phyloP scores from a whole-genome alignment of 2,329 filamentous ascomycete species.

The Scleromitrula shiraiana region DNA sequence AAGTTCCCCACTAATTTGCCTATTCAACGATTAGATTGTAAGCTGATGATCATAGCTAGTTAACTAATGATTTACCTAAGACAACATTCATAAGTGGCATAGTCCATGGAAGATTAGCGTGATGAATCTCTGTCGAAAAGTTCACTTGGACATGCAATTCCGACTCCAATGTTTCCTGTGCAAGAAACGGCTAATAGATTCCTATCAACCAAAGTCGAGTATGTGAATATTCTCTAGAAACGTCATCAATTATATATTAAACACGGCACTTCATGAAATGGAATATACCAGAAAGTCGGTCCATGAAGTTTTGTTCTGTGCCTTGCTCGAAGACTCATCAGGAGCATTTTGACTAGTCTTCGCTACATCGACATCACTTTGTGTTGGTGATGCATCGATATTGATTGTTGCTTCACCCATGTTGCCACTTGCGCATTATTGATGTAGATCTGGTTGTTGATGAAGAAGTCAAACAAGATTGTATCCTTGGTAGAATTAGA shows the following conservation, averaged over 20 bases:
- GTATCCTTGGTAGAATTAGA: no score
- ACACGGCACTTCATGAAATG: not conserved
- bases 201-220: constrained; percentile 20
- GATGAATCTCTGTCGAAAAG: not conserved
- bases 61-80: constrained; percentile 37
- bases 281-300: constrained; percentile 19
- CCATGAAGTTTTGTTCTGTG: constrained; percentile 19
- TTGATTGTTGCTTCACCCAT: not conserved
- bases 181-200: constrained; percentile 17
- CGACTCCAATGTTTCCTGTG: constrained; percentile 21
- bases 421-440: not conserved
- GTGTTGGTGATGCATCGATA: not conserved
- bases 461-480: no score
- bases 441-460: not conserved
- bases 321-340: constrained; percentile 20
- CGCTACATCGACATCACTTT: not conserved
- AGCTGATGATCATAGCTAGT: not conserved
- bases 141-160: constrained; percentile 16
- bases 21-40: constrained; percentile 1
- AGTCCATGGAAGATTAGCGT: constrained; percentile 31
- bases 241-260: not conserved
- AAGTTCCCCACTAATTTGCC: constrained; percentile 26
- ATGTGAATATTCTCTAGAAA: constrained; percentile 24
- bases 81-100: constrained; percentile 53
- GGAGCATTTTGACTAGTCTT: not conserved